Conservation (phyloP, 345 rosid species). For the Populus euphratica region DNA sequence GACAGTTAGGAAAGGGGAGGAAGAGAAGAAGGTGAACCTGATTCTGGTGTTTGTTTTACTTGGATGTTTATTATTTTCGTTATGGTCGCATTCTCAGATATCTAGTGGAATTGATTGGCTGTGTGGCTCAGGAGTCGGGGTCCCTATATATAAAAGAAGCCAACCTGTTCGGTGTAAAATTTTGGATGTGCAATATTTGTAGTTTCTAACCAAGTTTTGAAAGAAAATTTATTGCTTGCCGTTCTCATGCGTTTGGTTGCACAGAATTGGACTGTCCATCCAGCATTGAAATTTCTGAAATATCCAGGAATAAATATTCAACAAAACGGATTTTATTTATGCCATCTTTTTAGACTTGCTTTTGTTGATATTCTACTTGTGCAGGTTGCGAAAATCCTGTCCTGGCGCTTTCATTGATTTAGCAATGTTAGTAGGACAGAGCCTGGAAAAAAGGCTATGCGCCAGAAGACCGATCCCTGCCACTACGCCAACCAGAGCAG, state of each 20-base stretch:
- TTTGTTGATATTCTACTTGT: not conserved
- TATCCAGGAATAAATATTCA: not conserved
- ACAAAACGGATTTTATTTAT: too few species aligned
- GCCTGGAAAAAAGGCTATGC: too few species aligned
- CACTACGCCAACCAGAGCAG: not conserved
- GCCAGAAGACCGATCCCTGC: not conserved
- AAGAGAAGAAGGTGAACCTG: constrained; percentile 45
- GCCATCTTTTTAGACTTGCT: not conserved
- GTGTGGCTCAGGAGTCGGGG: too few species aligned
- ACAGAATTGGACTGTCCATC: not conserved
- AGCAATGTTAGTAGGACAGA: not conserved
- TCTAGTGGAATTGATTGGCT: too few species aligned
- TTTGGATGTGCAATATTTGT: too few species aligned
- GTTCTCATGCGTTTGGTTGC: too few species aligned
- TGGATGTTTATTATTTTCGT: not conserved
- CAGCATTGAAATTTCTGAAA: not conserved
- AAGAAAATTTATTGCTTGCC: too few species aligned
- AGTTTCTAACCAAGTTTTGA: too few species aligned
- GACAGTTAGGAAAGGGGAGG: constrained; percentile 76
- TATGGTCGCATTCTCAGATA: not conserved
- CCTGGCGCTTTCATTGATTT: not conserved
- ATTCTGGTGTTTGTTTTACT: not conserved
- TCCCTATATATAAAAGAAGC: too few species aligned
- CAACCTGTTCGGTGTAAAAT: too few species aligned
- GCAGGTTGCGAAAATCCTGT: not conserved